Percentiles rank a stretch among this genome's conserved stretches.
Evolutionary conservation across 148 eudicot genomes (phyloP).

Genomic region (Chenopodium suecicum): DNA sequence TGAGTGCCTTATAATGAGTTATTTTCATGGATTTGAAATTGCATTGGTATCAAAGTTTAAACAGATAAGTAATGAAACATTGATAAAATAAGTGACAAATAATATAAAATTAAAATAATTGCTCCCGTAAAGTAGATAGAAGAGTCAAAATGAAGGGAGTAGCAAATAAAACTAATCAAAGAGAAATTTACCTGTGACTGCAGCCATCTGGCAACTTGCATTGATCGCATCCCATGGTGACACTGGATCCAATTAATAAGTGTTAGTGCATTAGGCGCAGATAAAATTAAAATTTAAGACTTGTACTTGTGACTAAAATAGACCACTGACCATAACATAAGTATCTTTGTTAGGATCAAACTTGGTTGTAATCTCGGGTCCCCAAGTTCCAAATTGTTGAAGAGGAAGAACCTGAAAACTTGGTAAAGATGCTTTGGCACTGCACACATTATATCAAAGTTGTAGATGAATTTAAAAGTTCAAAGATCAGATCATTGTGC

Average conservation of each 20-base stretch:
- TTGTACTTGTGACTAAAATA: not conserved
- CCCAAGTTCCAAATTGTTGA: slow-evolving; percentile 90
- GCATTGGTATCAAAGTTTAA: not conserved
- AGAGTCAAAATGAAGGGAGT: not conserved
- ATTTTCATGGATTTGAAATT: not conserved
- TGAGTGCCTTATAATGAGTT: not conserved
- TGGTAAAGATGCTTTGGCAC: slow-evolving; percentile 75
- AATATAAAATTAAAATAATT: too few relatives aligned
- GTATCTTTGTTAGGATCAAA: slow-evolving; percentile 83
- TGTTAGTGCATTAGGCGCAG: slow-evolving; percentile 23
- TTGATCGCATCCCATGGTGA: slow-evolving; percentile 89
- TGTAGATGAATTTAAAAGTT: not conserved
- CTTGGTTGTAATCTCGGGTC: slow-evolving; percentile 75
- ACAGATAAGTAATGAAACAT: not conserved
- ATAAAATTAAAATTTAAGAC: not conserved
- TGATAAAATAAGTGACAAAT: not conserved
- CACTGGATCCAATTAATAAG: slow-evolving; percentile 50
- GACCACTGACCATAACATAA: slow-evolving; percentile 69
- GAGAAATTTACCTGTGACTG: slow-evolving; percentile 64
- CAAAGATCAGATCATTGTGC: too few relatives aligned
- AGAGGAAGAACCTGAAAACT: slow-evolving; percentile 89
- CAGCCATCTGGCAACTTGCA: slow-evolving; percentile 94
- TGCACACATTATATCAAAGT: slow-evolving; percentile 25
- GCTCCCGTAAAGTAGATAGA: too few relatives aligned
- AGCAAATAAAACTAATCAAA: too few relatives aligned